phyloP scores from a whole-genome alignment of 169 alveolate genomes.

The Plasmodium inui region DNA sequence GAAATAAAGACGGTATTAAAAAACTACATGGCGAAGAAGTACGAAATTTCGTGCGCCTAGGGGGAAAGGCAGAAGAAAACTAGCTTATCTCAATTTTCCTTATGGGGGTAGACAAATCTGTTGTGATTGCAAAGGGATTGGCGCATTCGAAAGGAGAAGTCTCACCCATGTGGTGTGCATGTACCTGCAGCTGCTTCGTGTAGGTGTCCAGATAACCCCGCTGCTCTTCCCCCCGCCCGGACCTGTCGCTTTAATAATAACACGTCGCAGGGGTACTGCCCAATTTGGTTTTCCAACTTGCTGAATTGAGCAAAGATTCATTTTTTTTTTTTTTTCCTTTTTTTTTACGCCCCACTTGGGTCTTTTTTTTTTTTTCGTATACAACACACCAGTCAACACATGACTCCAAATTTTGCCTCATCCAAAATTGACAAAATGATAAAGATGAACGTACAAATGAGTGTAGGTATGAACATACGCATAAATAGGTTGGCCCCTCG shows the following conservation, averaged over 20 bases:
- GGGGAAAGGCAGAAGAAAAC: background rate
- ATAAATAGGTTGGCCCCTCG: background rate
- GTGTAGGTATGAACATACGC: background rate
- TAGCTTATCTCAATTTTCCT: background rate
- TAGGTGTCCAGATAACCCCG: background rate
- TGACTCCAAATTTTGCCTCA: background rate
- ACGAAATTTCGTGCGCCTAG: background rate
- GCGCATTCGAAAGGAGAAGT: background rate
- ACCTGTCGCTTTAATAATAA: background rate
- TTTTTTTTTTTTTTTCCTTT: background rate
- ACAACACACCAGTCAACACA: background rate
- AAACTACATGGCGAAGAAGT: slow-evolving; percentile 21
- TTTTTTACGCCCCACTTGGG: background rate
- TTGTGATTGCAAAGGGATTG: background rate
- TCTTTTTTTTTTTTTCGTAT: background rate
- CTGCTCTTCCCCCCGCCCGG: background rate
- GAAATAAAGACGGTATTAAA: slow-evolving; percentile 58
- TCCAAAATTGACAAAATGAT: background rate
- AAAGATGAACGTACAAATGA: too few relatives aligned
- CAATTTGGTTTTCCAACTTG: background rate
- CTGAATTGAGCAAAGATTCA: background rate
- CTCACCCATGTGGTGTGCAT: background rate
- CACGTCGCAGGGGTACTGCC: background rate
- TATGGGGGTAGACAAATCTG: background rate
- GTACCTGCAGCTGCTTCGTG: background rate